These are phyloP conservation scores for Geotrichum macrosporum DNA, from an alignment of 1,139 yeast species.

Conservation along the genomic window DNA sequence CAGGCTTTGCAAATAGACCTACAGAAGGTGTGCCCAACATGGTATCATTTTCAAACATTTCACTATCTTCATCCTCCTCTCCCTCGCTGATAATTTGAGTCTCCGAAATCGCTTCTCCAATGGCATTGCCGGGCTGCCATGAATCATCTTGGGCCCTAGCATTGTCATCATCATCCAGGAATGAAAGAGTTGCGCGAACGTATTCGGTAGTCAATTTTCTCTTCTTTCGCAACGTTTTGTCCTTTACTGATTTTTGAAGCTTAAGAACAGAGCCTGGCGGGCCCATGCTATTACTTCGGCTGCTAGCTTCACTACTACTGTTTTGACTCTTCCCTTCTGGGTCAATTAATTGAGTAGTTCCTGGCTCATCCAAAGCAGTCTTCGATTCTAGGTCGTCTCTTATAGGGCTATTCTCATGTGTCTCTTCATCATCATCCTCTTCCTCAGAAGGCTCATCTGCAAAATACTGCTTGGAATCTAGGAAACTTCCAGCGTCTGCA, in stretches of 20 bases:
- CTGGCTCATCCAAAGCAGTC: neutral
- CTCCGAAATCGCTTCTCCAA: conserved; percentile 10
- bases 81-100: conserved; percentile 8
- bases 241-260: neutral
- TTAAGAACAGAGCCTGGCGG: neutral
- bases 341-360: neutral
- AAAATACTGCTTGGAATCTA: conserved; percentile 16
- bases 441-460: conserved; percentile 16
- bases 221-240: conserved; percentile 9
- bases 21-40: conserved; percentile 5
- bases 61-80: conserved; percentile 13
- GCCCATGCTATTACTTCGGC: conserved; percentile 8
- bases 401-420: too few species aligned
- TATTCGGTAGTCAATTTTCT: conserved; percentile 43
- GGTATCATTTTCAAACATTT: neutral
- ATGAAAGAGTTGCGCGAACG: conserved; percentile 62
- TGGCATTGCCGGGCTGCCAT: conserved; percentile 18
- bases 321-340: conserved; percentile 1
- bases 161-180: conserved; percentile 41
- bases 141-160: neutral
- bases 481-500: conserved; percentile 42
- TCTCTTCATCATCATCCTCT: conserved; percentile 32
- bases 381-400: neutral
- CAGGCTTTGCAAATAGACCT: neutral
- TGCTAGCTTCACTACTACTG: neutral